Evolutionary conservation across 179 eudicot species (phyloP).

Genomic region (Camellia oleifera): DNA sequence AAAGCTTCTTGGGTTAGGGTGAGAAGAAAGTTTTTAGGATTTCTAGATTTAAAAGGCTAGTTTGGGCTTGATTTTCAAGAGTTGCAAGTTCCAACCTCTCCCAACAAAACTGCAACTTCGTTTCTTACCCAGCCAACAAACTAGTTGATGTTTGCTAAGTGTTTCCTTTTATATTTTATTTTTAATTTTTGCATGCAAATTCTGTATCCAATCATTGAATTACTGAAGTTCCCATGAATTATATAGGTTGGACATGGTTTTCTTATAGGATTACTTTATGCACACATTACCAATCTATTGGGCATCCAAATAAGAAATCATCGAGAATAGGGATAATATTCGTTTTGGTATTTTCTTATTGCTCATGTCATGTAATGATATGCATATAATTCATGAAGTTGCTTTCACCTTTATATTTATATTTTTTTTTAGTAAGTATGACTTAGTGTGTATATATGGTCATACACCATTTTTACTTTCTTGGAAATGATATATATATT

Average conservation of each 20-base stretch:
- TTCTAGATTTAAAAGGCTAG: too few relatives aligned
- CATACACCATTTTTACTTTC: background rate
- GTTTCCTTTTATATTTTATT: background rate
- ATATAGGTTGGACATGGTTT: background rate
- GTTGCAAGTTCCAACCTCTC: too few relatives aligned
- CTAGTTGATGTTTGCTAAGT: constrained; percentile 2
- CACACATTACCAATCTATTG: background rate
- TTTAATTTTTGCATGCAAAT: background rate
- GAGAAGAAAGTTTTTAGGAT: too few relatives aligned
- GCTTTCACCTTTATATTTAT: background rate
- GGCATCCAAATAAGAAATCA: background rate
- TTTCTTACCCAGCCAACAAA: background rate
- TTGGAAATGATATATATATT: constrained; percentile 19
- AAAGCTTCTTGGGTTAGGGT: too few relatives aligned
- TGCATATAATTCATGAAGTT: background rate
- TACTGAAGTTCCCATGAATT: too few relatives aligned
- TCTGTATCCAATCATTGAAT: background rate
- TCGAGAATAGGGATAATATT: background rate
- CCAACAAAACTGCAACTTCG: background rate
- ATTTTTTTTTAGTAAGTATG: background rate
- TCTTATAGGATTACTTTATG: background rate
- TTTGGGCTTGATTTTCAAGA: too few relatives aligned
- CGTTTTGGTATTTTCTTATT: background rate
- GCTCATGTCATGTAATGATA: background rate
- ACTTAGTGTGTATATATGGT: background rate